Evolutionary conservation across 2,329 filamentous ascomycete genomes (phyloP), one percentile per base, ranked within the genome.

Genomic region (Aspergillus quadrilineatus): DNA sequence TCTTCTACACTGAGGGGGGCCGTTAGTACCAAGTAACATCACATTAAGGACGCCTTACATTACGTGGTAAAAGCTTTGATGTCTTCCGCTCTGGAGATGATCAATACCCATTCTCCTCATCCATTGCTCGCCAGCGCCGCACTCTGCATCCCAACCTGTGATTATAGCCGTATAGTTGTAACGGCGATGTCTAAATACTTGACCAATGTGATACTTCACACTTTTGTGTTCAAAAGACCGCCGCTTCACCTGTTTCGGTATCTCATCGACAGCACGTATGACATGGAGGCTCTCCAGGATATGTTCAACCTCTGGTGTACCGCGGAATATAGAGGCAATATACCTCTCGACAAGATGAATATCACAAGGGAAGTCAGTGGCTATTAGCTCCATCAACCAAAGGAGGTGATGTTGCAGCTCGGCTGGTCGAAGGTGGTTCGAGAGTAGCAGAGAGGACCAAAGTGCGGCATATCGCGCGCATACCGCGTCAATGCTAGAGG

Each of bases 91-190:
- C n/a, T 79, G 76, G 54, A 87, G 73, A 26, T 73, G 76, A 70
- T 88, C 85, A 8, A 89, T 84, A 46, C 79, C 76, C 81, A 86
- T 87, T 61, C 81, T 79, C 69, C 79, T 77, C 67, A 85, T 87
- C 87, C 81, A 89, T 58, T 79, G 80, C 63, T 86, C 85, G 50
- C 79, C 77, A 9, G 80, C 81, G 53, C 76, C 82, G 67, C 81
- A 88, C 60, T 80, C 79, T 28, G 74, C 73, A 64, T 89, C 87
- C 92, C 93, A 99, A n/a, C 92, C 92, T 12, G 89, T 90, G 57
- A 99, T 89, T 28, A 95, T 83, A 15, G 88, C 92, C 48, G 87
- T 79, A 70, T 93, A 96, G 17, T 82, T 78, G 70, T 94, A 96
- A 45, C 92, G 83, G 59, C 81, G 85, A 74, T 99, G 94, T 47